Evolutionary conservation across 1,139 yeast species (phyloP), one percentile per base, ranked within the genome.

Genomic region (Geotrichum reessii): DNA sequence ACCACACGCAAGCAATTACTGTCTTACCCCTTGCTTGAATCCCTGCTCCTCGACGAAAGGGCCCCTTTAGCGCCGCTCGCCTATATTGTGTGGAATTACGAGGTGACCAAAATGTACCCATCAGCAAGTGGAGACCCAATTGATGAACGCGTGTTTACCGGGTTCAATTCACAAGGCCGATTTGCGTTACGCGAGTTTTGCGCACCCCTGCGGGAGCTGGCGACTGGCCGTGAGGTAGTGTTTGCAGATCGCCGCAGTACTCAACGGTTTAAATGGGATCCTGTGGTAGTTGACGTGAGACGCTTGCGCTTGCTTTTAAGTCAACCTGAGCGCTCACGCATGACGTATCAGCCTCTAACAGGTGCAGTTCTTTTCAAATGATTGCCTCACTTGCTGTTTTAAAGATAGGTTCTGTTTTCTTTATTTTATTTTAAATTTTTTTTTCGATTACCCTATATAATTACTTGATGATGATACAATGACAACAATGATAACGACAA

Each of bases 161-260:
- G 50, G n/a, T 55, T 55, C 27, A 24, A 52, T 9, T 37, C 52
- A 17, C 42, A 19, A 6, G 53, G 50, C 31, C 46, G 53, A 24
- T 55, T 55, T 22, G 50, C 47, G 21, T 25, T 55, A 19, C 53
- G 51, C 25, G 50, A 52, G 21, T 55, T 55, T 25, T 55, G 58
- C 17, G 17, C 55, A 7, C 55, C 54, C 1, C 31, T 55, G 31
- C 48, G 58, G 9, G 33, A 54, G 8, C 22, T 51, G 25, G 50
- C 42, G 27, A 50, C 58, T 5, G 50, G 48, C 37, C 42, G 28
- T 2, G 21, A 33, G 28, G 25, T 46, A 3, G 31, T 52, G 19
- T 33, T 50, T 2, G 42, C 47, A 14, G 31, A 40, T 9, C 37
- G 58, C 21, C 47, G 47, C 25, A 54, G 58, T 1, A 42, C 54